These are phyloP conservation scores for Urtica urens DNA, from an alignment of 306 rosid genomes.

Conservation along the genomic window DNA sequence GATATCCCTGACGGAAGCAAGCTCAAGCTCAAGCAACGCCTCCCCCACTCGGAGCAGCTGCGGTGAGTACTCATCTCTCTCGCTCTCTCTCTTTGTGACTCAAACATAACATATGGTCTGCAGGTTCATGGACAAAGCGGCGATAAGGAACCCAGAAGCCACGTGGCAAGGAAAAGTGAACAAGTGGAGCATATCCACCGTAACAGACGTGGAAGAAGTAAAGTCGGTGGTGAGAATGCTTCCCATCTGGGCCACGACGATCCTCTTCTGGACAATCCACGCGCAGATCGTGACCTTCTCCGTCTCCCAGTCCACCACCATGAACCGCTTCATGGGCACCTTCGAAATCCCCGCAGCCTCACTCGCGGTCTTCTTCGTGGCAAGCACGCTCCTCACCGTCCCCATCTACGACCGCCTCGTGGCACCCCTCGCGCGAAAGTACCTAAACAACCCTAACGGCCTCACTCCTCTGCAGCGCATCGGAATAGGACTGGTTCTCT, in stretches of 20 bases:
- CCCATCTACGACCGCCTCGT: constrained; percentile 60
- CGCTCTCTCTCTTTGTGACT: too few species aligned
- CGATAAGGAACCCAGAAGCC: constrained; percentile 27
- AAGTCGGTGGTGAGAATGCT: constrained; percentile 56
- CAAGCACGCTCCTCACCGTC: constrained; percentile 58
- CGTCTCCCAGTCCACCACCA: constrained; percentile 82
- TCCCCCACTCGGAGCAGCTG: constrained; percentile 60
- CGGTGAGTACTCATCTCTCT: constrained; percentile 33
- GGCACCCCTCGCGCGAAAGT: constrained; percentile 27
- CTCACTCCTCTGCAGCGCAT: constrained; percentile 55
- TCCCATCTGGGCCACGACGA: constrained; percentile 88
- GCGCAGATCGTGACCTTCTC: constrained; percentile 90
- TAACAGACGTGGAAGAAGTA: constrained; percentile 81
- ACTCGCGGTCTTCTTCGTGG: constrained; percentile 64
- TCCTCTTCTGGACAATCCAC: constrained; percentile 66
- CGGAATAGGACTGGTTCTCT: constrained; percentile 51
- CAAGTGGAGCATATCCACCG: constrained; percentile 52
- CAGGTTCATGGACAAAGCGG: constrained; percentile 84
- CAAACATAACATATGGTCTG: background rate
- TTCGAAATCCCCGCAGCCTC: constrained; percentile 73
- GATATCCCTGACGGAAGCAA: constrained; percentile 23
- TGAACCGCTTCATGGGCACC: constrained; percentile 62
- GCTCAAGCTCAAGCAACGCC: constrained; percentile 40
- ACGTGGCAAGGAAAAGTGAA: background rate
- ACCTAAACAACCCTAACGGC: constrained; percentile 47